phyloP scores from a whole-genome alignment of 139 green algal genomes.

The Gonium pectorale region DNA sequence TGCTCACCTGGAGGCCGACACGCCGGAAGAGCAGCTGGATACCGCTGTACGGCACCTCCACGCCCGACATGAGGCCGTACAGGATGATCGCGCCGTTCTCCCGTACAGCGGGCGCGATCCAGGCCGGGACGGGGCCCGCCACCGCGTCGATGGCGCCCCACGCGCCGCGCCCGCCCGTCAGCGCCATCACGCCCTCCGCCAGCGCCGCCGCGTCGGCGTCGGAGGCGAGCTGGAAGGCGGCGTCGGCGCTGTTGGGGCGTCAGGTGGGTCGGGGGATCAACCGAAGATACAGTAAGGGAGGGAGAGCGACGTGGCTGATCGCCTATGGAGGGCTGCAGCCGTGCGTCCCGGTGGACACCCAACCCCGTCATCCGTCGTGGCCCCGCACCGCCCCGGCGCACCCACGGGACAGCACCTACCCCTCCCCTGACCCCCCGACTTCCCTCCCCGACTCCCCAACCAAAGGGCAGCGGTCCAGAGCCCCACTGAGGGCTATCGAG shows the following conservation, averaged over 20 bases:
- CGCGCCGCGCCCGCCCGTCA: constrained; percentile 24
- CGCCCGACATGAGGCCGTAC: constrained; percentile 31
- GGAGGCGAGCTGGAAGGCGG: not conserved
- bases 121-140: not conserved
- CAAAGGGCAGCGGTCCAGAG: too few relatives aligned
- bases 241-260: constrained; percentile 15
- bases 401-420: too few relatives aligned
- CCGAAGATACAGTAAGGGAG: not conserved
- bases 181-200: not conserved
- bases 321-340: too few relatives aligned
- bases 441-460: too few relatives aligned
- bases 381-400: too few relatives aligned
- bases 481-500: too few relatives aligned
- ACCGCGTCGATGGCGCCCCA: constrained; percentile 28
- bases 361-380: too few relatives aligned
- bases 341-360: too few relatives aligned
- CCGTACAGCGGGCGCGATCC: constrained; percentile 1
- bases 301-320: too few relatives aligned
- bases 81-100: constrained; percentile 4
- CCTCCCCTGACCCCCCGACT: not conserved
- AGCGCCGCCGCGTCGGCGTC: not conserved
- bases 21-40: constrained; percentile 6
- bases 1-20: not conserved
- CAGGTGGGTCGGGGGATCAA: not conserved
- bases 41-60: not conserved